Conservation (phyloP, 306 rosid species). For the Purshia tridentata region DNA sequence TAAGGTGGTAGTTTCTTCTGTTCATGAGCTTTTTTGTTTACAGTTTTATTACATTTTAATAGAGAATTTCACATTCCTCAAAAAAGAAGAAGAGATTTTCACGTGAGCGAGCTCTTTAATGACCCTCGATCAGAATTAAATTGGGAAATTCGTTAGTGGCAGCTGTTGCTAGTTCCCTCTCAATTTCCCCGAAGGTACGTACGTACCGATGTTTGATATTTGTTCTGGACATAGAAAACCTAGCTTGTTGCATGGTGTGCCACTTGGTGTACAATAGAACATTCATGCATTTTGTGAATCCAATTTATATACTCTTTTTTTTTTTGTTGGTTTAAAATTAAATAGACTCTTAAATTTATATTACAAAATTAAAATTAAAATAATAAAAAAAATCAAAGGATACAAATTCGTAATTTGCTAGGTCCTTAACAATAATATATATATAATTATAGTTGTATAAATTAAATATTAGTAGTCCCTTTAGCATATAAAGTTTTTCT, state of each 20-base stretch:
- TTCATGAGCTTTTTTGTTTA: neutral
- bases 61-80: neutral
- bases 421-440: too few species aligned
- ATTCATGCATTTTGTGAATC: neutral
- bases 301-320: neutral
- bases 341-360: too few species aligned
- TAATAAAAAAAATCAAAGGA: too few species aligned
- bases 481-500: too few species aligned
- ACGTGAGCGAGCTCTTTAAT: slow-evolving; percentile 23
- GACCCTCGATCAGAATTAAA: neutral
- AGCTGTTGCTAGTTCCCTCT: too few species aligned
- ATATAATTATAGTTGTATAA: too few species aligned
- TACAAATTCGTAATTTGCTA: too few species aligned
- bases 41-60: neutral
- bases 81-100: too few species aligned
- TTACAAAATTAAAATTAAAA: too few species aligned
- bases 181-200: slow-evolving; percentile 17
- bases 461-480: too few species aligned
- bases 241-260: neutral
- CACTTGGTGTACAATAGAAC: neutral
- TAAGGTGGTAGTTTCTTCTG: neutral
- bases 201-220: neutral
- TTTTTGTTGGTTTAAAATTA: neutral
- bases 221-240: neutral
- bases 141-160: neutral